Conservation (phyloP, 768 basidiomycete genomes). For the Stropharia rugosoannulata region DNA sequence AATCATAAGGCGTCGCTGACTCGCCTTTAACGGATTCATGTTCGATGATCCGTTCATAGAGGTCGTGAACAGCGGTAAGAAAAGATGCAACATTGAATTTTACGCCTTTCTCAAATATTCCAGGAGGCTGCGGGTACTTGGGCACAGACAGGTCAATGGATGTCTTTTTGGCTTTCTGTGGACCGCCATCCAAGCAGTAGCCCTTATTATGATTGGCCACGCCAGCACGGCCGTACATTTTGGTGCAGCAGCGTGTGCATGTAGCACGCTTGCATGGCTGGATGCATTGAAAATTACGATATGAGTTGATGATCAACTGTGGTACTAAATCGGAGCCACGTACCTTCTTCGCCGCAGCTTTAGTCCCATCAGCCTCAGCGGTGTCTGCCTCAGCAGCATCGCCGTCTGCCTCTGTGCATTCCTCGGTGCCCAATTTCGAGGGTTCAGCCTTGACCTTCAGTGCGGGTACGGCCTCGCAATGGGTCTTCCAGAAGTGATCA, state of each 20-base stretch:
- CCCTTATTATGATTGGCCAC: constrained; percentile 7
- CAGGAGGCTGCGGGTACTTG: background rate
- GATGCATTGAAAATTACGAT: no score
- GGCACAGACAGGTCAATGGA: background rate
- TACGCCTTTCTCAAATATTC: background rate
- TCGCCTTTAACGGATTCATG: background rate
- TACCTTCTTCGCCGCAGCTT: no score
- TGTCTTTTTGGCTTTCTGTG: background rate
- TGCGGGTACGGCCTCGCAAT: constrained; percentile 6
- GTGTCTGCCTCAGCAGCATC: no score
- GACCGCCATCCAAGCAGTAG: constrained; percentile 6
- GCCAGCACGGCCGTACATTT: constrained; percentile 4
- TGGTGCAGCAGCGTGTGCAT: constrained; percentile 4
- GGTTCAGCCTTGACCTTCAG: background rate
- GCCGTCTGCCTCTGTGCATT: no score
- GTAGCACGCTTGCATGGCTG: background rate
- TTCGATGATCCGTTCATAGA: background rate
- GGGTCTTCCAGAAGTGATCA: constrained; percentile 8
- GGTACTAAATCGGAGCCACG: no score
- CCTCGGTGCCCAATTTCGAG: background rate
- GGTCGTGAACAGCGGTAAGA: background rate
- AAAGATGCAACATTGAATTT: background rate
- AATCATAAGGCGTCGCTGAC: background rate
- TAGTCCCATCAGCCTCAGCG: no score
- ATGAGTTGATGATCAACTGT: no score